Evolutionary conservation across 2,329 filamentous ascomycete genomes (phyloP), one percentile per base, ranked within the genome.

Genomic region (Microdochium bolleyi): DNA sequence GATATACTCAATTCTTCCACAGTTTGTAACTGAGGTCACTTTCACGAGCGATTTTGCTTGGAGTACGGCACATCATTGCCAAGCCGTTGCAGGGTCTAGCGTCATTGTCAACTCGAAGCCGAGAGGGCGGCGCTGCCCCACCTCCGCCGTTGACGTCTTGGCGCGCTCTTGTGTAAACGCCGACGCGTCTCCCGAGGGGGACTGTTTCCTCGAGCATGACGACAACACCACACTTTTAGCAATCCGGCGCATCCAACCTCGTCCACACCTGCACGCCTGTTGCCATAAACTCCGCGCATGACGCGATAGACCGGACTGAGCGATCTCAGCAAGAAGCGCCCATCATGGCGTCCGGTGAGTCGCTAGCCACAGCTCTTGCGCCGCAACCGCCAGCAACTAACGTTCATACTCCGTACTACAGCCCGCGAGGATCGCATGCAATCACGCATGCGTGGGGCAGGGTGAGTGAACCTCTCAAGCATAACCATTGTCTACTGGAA

Each of bases 371-470:
- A 38, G n/a, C 34, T 38, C n/a, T 19, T 14, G n/a, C 13, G 13
- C 34, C 14, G n/a, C 34, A 38, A 38, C 4, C 41, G 19, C 41
- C 19, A 10, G 19, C 9, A 21, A 19, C n/a, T 46, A 19, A 46
- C n/a, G 19, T 13, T 46, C 16, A 34, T 14, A 19, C 10, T 19
- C 9, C 16, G 24, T 10, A 34, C 10, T 10, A 46, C 53, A 80
- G 77, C 74, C 62, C 80, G 82, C 59, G 78, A 81, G 59, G 80
- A 83, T 64, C 80, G 81, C 62, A 76, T 85, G 70, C 80, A 82
- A 57, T 76, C 83, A 69, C 82, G 83, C 63, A 78, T 86, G 64
- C 81, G 83, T 56, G 83, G 83, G 56, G 82, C 82, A 44, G 79
- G 81, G 82, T 84, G 73, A 58, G 78, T 65, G 30, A 19, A n/a